Conservation (phyloP, 78 protist species). For the Paulinella micropora region DNA sequence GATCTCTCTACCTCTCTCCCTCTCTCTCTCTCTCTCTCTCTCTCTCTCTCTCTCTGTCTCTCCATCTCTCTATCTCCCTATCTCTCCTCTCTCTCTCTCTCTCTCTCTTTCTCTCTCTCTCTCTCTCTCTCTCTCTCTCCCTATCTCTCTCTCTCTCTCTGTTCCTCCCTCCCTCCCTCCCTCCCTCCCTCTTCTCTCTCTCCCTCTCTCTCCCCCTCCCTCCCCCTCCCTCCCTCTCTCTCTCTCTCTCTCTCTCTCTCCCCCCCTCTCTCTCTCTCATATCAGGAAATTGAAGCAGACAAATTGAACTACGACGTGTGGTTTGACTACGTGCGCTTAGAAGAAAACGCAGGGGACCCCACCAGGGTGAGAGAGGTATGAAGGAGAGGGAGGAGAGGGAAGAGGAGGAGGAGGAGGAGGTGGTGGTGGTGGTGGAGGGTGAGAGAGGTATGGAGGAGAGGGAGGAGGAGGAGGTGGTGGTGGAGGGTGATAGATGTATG, state of each 20-base stretch:
- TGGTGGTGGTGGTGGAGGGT: no score
- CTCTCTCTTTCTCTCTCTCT: neutral
- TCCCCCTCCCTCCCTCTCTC: conserved; percentile 6
- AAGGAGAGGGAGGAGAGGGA: conserved; percentile 54
- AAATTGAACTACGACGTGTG: conserved; percentile 76
- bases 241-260: neutral
- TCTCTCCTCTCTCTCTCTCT: neutral
- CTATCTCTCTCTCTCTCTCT: no score
- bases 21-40: neutral
- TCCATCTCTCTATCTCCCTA: no score
- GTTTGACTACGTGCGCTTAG: conserved; percentile 87
- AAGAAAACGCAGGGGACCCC: conserved; percentile 58
- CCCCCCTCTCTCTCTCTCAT: no score
- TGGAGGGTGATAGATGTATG: no score
- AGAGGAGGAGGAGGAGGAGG: neutral
- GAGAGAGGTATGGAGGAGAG: no score
- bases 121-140: no score
- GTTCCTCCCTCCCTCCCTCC: no score
- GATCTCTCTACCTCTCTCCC: no score
- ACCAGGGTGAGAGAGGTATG: conserved; percentile 57
- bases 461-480: no score
- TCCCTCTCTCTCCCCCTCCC: neutral
- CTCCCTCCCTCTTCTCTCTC: neutral
- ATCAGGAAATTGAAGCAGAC: neutral
- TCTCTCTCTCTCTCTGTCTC: no score